Percentiles rank a stretch among this genome's conserved stretches.
Evolutionary conservation across 2,329 filamentous ascomycete species (phyloP).

Genomic region (Alternaria sp.): DNA sequence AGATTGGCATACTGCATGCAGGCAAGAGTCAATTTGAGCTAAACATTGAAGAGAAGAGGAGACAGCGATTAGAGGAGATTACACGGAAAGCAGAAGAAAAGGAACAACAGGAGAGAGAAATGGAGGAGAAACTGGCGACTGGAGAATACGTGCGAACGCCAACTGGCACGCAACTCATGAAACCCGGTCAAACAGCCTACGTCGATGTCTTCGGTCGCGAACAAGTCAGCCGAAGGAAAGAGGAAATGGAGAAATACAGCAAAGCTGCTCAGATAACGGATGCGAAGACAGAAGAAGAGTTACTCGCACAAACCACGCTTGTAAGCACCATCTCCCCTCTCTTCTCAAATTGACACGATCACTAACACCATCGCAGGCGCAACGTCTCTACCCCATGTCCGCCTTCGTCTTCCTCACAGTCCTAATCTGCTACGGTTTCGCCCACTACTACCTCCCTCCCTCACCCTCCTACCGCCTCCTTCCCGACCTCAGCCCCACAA

Average conservation of each 20-base stretch:
- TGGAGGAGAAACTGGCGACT: slow-evolving; percentile 40
- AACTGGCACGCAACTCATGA: slow-evolving; percentile 44
- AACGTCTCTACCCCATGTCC: slow-evolving; percentile 47
- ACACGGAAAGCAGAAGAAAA: slow-evolving; percentile 42
- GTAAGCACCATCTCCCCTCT: slow-evolving; percentile 26
- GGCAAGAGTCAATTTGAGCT: slow-evolving; percentile 45
- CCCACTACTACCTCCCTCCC: slow-evolving; percentile 43
- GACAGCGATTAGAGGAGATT: slow-evolving; percentile 35
- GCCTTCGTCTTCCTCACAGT: slow-evolving; percentile 39
- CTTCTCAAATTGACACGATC: background rate
- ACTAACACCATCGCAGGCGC: slow-evolving; percentile 24
- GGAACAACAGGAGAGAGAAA: slow-evolving; percentile 36
- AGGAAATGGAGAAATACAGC: slow-evolving; percentile 36
- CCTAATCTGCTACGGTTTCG: slow-evolving; percentile 35
- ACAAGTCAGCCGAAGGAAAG: slow-evolving; percentile 39
- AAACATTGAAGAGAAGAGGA: slow-evolving; percentile 43
- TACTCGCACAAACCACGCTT: slow-evolving; percentile 40
- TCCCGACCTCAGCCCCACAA: slow-evolving; percentile 41
- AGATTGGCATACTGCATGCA: slow-evolving; percentile 43
- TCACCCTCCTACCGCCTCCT: slow-evolving; percentile 39
- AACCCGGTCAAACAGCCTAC: slow-evolving; percentile 43
- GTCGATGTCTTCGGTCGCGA: slow-evolving; percentile 43
- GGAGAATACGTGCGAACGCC: slow-evolving; percentile 45
- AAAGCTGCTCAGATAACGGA: slow-evolving; percentile 26
- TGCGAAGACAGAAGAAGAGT: slow-evolving; percentile 35